phyloP scores from a whole-genome alignment of 306 rosid genomes.

The Vachellia pachyceras region DNA sequence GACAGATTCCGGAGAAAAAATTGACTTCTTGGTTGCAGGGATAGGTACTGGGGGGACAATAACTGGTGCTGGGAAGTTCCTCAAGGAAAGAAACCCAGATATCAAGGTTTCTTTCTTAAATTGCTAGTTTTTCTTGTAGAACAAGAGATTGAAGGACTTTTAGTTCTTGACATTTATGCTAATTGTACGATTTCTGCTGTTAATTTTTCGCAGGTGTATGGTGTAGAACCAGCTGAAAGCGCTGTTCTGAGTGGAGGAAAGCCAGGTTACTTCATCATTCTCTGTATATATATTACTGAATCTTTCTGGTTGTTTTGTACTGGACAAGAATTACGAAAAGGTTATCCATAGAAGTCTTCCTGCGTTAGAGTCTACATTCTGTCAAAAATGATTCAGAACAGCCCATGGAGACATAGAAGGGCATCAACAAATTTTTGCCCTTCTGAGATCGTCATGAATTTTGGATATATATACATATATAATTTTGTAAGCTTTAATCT shows the following conservation, averaged over 20 bases:
- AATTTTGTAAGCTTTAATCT: neutral
- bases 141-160: conserved; percentile 7
- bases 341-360: neutral
- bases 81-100: conserved; percentile 71
- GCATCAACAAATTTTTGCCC: neutral
- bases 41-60: conserved; percentile 87
- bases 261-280: conserved; percentile 55
- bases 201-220: conserved; percentile 57
- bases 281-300: neutral
- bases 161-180: neutral
- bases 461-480: neutral
- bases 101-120: conserved; percentile 62
- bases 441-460: neutral
- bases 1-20: conserved; percentile 75
- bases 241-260: conserved; percentile 79
- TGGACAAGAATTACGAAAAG: conserved; percentile 3
- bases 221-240: conserved; percentile 85
- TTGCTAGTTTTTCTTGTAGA: neutral
- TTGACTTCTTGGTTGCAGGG: conserved; percentile 75
- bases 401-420: neutral
- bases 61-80: conserved; percentile 77
- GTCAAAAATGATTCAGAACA: neutral
- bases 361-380: conserved; percentile 1
- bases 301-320: conserved; percentile 6
- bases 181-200: conserved; percentile 12